Base-by-base conservation (phyloP, 345 rosid genomes). In the Psidium guajava region DNA sequence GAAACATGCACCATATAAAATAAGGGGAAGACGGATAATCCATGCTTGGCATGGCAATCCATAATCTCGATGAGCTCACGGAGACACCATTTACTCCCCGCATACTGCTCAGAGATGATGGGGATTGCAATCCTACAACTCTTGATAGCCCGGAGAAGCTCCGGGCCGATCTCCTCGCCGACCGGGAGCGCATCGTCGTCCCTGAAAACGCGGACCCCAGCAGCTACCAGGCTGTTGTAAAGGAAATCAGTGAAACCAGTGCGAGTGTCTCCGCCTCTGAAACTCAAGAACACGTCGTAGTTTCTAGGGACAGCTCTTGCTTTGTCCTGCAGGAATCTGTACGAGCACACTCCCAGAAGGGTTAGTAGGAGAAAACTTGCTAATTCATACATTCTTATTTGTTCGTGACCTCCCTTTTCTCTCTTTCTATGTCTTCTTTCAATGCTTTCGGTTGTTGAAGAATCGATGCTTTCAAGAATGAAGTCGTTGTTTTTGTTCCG, bases 161-260 rank as follows among this genome's bases (percentile, higher is more conserved):
- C 64, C 64, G 1, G 8, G 0, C 1, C 32, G n/a, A 58, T 11
- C 32, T n/a, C 16, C 27, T 25, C 1, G 1, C 64, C 32, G 3
- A 58, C 1, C 0, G 32, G 32, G 32, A 58, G 28, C 3, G 8
- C 0, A 1, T n/a, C 32, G 0, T 58, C 8, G 0, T 58, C 32
- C 32, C 64, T n/a, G 32, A 58, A 58, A 16, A 58, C 32, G 0
- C n/a, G 27, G 1, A 58, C 0, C 0, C 64, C 32, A 11, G 64
- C 64, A 57, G 15, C 28, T 0, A 25, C 64, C 5, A 25, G 64
- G 64, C 64, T n/a, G 32, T 14, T 58, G 47, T 44, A 44, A 6
- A 44, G 47, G 47, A 44, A 44, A 44, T 44, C 47, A 6, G 47
- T 6, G 7, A 44, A 44, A 6, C 47, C 47, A 6, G 8, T 44